A percentile compares a stretch with the other conserved stretches of the same genome.
Conservation (phyloP, 257 asterid genomes). For the Nicotiana noctiflora region DNA sequence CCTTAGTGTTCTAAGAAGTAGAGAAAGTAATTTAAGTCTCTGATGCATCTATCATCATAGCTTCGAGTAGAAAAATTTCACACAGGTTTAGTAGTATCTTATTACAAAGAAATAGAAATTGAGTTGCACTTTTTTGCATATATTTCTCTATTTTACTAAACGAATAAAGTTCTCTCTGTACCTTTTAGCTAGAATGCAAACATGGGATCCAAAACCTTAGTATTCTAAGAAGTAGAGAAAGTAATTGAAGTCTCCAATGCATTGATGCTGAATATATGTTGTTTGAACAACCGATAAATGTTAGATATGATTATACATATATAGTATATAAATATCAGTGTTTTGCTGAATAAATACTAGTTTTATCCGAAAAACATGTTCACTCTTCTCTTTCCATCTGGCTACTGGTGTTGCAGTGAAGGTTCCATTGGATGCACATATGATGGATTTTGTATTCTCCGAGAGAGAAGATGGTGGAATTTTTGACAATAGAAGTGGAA, state of each 20-base stretch:
- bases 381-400: slow-evolving; percentile 10
- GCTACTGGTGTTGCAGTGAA: slow-evolving; percentile 50
- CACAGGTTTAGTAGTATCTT: neutral
- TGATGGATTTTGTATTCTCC: slow-evolving; percentile 96
- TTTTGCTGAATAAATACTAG: neutral
- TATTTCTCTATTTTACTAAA: neutral
- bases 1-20: neutral
- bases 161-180: neutral
- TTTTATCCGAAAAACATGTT: slow-evolving; percentile 2
- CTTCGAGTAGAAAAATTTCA: neutral
- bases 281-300: neutral
- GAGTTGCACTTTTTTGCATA: neutral
- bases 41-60: neutral
- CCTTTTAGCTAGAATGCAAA: neutral
- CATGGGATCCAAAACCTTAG: neutral
- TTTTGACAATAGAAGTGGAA: slow-evolving; percentile 79
- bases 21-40: neutral
- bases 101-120: neutral
- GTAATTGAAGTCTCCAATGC: neutral
- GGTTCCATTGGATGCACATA: slow-evolving; percentile 91
- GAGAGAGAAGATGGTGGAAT: slow-evolving; percentile 85
- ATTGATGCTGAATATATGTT: neutral
- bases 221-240: neutral
- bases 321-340: neutral
- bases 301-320: neutral